Conservation (phyloP, 352 stramenopile species). For the Phytophthora tentaculata region DNA sequence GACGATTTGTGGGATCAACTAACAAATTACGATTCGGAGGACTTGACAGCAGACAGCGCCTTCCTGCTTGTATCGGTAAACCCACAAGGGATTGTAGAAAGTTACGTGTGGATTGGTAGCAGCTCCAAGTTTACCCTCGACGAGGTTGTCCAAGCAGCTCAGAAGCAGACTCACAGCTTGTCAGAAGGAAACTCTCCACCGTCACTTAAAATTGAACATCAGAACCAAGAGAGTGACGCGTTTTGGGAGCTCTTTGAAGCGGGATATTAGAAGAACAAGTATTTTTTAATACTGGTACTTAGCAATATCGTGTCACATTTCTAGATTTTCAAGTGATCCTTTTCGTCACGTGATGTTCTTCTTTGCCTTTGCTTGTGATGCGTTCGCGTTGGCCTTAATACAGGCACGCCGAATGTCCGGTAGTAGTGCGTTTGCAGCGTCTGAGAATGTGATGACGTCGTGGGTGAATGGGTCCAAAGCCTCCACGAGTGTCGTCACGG, state of each 20-base stretch:
- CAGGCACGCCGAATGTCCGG: slow-evolving; percentile 35
- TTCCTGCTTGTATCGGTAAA: slow-evolving; percentile 43
- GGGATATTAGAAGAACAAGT: slow-evolving; percentile 48
- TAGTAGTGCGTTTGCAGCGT: slow-evolving; percentile 50
- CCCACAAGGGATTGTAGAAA: background rate
- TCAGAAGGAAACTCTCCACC: background rate
- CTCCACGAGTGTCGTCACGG: slow-evolving; percentile 52
- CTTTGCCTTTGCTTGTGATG: slow-evolving; percentile 27
- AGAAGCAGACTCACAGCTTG: slow-evolving; percentile 18
- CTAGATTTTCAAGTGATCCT: background rate
- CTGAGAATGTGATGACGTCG: slow-evolving; percentile 82
- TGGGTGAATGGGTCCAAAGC: slow-evolving; percentile 69
- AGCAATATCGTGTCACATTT: slow-evolving; percentile 11
- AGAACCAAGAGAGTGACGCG: slow-evolving; percentile 51
- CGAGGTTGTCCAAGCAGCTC: slow-evolving; percentile 25
- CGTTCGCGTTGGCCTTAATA: slow-evolving; percentile 14
- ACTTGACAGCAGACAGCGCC: slow-evolving; percentile 40
- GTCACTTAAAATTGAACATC: slow-evolving; percentile 29
- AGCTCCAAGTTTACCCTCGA: slow-evolving; percentile 13
- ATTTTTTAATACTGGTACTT: too few species aligned
- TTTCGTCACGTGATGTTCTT: slow-evolving; percentile 7
- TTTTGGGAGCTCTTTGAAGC: slow-evolving; percentile 71
- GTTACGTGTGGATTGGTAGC: slow-evolving; percentile 56
- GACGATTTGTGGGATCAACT: slow-evolving; percentile 51
- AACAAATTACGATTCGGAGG: slow-evolving; percentile 69